Evolutionary conservation across 768 basidiomycete species (phyloP).

Genomic region (Suillus placidus): DNA sequence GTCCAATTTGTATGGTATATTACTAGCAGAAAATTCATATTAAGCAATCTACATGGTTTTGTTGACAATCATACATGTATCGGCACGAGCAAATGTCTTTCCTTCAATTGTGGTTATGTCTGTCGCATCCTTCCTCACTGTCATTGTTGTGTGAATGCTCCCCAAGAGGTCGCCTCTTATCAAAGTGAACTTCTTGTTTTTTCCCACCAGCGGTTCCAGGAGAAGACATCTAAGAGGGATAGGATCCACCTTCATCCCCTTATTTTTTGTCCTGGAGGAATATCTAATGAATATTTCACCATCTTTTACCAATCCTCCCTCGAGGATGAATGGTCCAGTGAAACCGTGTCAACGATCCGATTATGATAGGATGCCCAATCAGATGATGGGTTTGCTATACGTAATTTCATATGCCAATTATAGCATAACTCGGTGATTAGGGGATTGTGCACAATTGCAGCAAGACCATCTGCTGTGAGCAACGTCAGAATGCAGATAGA

Average conservation of each 20-base stretch:
- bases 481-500: too few relatives aligned
- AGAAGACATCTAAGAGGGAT: neutral
- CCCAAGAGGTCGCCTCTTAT: neutral
- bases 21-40: too few relatives aligned
- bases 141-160: neutral
- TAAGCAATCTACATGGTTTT: too few relatives aligned
- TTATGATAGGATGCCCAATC: neutral
- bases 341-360: neutral
- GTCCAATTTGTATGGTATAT: too few relatives aligned
- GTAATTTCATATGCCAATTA: neutral
- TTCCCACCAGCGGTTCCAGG: neutral
- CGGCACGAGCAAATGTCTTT: neutral
- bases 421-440: neutral
- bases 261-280: neutral
- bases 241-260: neutral
- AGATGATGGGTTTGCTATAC: neutral
- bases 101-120: neutral
- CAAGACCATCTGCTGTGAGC: neutral
- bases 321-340: neutral
- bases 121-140: neutral
- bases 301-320: neutral
- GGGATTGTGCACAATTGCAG: neutral
- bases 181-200: neutral
- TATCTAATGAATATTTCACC: neutral
- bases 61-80: neutral